Conservation (phyloP, 2,329 filamentous ascomycete genomes). For the Pseudocercospora fijiensis region DNA sequence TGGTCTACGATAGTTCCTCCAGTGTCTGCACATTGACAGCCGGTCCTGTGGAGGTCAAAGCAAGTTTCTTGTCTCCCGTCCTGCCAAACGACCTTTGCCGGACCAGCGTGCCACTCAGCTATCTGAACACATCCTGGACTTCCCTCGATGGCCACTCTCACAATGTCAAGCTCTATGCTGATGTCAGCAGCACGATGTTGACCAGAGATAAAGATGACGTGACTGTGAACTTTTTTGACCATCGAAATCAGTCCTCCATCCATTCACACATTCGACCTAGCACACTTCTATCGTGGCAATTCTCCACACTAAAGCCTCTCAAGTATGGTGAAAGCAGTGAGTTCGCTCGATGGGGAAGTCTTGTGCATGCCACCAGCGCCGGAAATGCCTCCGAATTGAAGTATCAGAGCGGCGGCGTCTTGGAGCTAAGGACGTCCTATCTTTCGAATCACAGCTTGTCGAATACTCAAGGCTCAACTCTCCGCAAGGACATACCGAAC, state of each 20-base stretch:
- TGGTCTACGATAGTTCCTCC: constrained; percentile 16
- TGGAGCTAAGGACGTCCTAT: constrained; percentile 2
- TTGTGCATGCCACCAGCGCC: not conserved
- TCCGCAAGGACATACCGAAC: not conserved
- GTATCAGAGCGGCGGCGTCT: not conserved
- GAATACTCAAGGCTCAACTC: not conserved
- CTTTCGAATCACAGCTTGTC: not conserved
- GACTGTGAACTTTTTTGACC: not conserved
- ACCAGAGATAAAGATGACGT: not conserved
- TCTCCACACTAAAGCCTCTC: not conserved
- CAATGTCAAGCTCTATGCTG: constrained; percentile 15
- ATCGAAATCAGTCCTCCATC: not conserved
- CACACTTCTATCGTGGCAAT: not conserved
- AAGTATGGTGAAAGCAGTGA: not conserved
- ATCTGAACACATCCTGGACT: constrained; percentile 9
- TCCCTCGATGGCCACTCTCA: constrained; percentile 11
- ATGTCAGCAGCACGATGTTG: constrained; percentile 5
- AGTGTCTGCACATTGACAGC: constrained; percentile 20
- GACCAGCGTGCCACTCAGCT: constrained; percentile 13
- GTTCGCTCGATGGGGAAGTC: not conserved
- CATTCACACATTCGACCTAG: not conserved
- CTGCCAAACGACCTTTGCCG: constrained; percentile 17
- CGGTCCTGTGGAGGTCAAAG: constrained; percentile 13
- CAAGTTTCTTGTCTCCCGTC: constrained; percentile 18
- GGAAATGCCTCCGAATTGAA: not conserved